phyloP scores from a whole-genome alignment of 2,329 filamentous ascomycete species.

The Exserohilum turcica region DNA sequence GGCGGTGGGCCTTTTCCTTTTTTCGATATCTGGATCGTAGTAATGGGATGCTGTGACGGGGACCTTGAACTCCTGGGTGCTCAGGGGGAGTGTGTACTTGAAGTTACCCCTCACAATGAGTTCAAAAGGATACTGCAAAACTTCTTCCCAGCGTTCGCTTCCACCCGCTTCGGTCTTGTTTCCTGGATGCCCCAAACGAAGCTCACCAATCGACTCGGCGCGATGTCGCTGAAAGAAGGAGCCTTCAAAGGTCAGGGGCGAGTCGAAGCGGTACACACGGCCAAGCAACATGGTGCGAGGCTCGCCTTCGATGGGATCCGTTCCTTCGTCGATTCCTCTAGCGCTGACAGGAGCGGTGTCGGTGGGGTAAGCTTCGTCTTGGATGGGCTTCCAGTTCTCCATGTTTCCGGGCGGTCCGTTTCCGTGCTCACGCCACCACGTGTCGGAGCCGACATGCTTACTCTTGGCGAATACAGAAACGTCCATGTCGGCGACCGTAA shows the following conservation, averaged over 20 bases:
- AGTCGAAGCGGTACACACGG: constrained; percentile 84
- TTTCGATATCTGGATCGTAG: constrained; percentile 45
- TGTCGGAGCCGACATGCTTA: constrained; percentile 74
- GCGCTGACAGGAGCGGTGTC: constrained; percentile 10
- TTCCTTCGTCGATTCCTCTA: constrained; percentile 56
- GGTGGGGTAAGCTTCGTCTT: constrained; percentile 5
- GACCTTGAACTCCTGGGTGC: constrained; percentile 59
- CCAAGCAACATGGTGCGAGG: constrained; percentile 90
- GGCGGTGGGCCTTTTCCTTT: constrained; percentile 34
- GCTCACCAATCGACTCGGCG: constrained; percentile 77
- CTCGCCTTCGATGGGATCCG: constrained; percentile 67
- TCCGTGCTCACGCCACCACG: constrained; percentile 49
- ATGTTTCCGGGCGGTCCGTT: constrained; percentile 26
- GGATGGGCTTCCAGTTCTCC: constrained; percentile 36
- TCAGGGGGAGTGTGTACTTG: constrained; percentile 74
- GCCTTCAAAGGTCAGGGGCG: constrained; percentile 84
- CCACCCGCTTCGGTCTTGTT: constrained; percentile 86
- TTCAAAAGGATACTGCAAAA: constrained; percentile 90
- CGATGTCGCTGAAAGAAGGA: constrained; percentile 79
- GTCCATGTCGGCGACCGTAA: constrained; percentile 84
- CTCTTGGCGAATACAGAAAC: constrained; percentile 95
- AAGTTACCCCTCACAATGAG: constrained; percentile 89
- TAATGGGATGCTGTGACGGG: constrained; percentile 50
- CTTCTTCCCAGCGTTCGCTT: constrained; percentile 84
- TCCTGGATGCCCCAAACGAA: constrained; percentile 80